A percentile compares a stretch with the other conserved stretches of the same genome.
Conservation (phyloP, 192 early-diverging fungal genomes). For the Spinellus fusiger region DNA sequence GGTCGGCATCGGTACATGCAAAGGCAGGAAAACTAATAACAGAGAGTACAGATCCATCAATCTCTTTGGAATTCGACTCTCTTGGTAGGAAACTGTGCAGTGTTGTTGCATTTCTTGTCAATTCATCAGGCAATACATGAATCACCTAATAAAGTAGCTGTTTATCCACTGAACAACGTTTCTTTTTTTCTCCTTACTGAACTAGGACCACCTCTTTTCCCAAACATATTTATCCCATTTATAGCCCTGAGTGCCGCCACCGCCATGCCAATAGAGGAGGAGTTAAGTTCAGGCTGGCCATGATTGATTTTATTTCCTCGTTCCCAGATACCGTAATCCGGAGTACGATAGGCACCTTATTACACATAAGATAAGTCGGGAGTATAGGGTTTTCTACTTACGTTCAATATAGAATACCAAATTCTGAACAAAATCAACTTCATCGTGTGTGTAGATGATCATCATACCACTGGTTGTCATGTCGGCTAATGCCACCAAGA, state of each 20-base stretch:
- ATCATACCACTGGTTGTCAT: constrained; percentile 72
- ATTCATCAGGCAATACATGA: constrained; percentile 76
- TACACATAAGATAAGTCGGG: too few species aligned
- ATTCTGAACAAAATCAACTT: constrained; percentile 82
- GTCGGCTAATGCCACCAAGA: constrained; percentile 69
- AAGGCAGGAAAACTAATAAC: constrained; percentile 84
- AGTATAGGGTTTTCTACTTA: too few species aligned
- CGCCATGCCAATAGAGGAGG: constrained; percentile 81
- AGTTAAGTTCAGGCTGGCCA: constrained; percentile 78
- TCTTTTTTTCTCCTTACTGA: constrained; percentile 35
- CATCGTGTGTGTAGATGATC: constrained; percentile 73
- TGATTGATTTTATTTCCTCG: constrained; percentile 85
- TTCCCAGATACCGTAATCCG: constrained; percentile 87
- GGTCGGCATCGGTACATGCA: constrained; percentile 59
- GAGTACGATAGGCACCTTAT: constrained; percentile 60
- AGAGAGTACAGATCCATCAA: constrained; percentile 73
- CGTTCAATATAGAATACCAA: constrained; percentile 84
- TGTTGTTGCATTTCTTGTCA: constrained; percentile 74
- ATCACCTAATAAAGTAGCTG: constrained; percentile 38
- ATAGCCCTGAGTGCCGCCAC: constrained; percentile 79
- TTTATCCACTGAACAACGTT: neutral
- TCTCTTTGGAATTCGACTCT: constrained; percentile 80
- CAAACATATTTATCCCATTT: constrained; percentile 80
- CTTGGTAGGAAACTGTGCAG: constrained; percentile 71
- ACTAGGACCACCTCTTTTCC: constrained; percentile 63